A percentile compares a stretch with the other conserved stretches of the same genome.
Evolutionary conservation across 108 stramenopile species (phyloP).

Genomic region (Chaetoceros muelleri): DNA sequence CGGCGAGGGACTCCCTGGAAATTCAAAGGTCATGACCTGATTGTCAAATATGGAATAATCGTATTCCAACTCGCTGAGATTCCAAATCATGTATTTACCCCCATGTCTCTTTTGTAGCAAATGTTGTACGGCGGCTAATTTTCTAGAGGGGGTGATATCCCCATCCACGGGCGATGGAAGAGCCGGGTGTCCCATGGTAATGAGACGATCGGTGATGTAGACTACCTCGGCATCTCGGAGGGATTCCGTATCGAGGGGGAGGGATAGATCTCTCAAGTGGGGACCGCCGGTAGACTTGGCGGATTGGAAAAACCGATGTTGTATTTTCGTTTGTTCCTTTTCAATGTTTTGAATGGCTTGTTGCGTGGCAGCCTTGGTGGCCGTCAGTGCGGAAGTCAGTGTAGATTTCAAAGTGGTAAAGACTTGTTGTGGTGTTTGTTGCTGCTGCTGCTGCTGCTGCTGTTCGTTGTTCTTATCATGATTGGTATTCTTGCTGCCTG

Average conservation of each 20-base stretch:
- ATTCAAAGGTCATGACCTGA: slow-evolving; percentile 84
- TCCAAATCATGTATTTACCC: slow-evolving; percentile 88
- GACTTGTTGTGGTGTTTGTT: too few species aligned
- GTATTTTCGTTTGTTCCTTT: slow-evolving; percentile 21
- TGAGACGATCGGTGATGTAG: slow-evolving; percentile 75
- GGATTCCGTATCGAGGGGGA: slow-evolving; percentile 62
- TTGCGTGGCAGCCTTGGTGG: slow-evolving; percentile 1
- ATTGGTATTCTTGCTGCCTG: neutral
- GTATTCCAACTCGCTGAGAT: slow-evolving; percentile 90
- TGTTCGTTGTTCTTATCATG: too few species aligned
- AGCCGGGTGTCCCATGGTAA: slow-evolving; percentile 71
- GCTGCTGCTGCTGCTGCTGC: too few species aligned
- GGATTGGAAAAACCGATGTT: slow-evolving; percentile 10
- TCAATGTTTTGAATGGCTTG: slow-evolving; percentile 15
- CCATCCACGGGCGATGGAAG: slow-evolving; percentile 37
- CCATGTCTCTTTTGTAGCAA: slow-evolving; percentile 66
- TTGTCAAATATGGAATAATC: slow-evolving; percentile 72
- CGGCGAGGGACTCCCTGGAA: slow-evolving; percentile 91
- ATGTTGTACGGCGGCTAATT: slow-evolving; percentile 68
- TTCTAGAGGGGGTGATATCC: slow-evolving; percentile 50
- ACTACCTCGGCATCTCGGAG: slow-evolving; percentile 72
- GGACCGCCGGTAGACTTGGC: slow-evolving; percentile 7
- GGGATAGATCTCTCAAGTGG: slow-evolving; percentile 30
- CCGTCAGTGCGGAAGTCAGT: neutral
- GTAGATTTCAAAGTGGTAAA: neutral